Base-by-base conservation (phyloP, 2,329 filamentous ascomycete species). In the Fusarium lateritium region DNA sequence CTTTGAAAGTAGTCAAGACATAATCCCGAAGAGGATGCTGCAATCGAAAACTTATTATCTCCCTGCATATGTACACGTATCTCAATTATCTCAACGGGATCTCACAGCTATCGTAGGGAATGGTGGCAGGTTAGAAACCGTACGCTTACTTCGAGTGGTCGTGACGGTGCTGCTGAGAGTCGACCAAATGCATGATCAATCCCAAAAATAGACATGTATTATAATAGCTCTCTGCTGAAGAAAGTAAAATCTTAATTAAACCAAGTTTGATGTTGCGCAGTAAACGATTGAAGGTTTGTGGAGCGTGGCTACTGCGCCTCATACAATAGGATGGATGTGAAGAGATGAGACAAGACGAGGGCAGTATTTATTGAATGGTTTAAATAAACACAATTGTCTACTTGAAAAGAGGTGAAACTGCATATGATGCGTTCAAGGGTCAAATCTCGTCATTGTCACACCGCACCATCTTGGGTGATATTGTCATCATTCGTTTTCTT, bases 381-480 rank as follows among this genome's bases (percentile, higher is more conserved):
- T 10, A 19, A 31, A 26, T n/a, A 17, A 14, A 34, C 38, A 17
- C 10, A 17, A 9, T 46, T 5, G 45, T 33, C 14, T 34, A 45
- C 40, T 24, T 21, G 56, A 19, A 43, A 24, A 21, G 21, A 21
- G 26, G 14, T 21, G 31, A 19, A 36, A 34, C 11, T 28, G 14
- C 38, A 24, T 56, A 59, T 45, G 52, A 36, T 65, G 22, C 33
- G 13, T 40, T 45, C 19, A 31, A 46, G 24, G 31, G 36, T 44
- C 21, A 45, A 39, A 60, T 49, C 31, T 52, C 24, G 50, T 58
- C 49, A 70, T 55, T 50, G 34, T 26, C 61, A 49, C 45, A 39
- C 44, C 38, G 33, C 43, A 45, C 60, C 51, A 54, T 47, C 26
- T 33, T 43, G 45, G 33, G 46, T 31, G 50, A 44, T 24, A 36